phyloP scores from a whole-genome alignment of 2,329 filamentous ascomycete genomes.

The Magnaporthiopsis incrustans region DNA sequence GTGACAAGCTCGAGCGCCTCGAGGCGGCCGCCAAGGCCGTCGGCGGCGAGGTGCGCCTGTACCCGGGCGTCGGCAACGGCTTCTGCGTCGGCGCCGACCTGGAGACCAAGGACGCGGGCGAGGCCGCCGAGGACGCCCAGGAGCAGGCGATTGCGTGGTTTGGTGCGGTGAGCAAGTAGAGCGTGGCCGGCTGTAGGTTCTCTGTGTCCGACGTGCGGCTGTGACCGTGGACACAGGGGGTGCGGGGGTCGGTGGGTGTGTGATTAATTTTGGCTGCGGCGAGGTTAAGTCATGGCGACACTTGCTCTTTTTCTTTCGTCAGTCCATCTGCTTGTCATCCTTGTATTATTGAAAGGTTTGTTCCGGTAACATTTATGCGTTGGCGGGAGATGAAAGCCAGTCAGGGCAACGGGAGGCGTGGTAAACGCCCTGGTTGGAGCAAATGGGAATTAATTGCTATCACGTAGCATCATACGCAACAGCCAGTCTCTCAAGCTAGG shows the following conservation, averaged over 20 bases:
- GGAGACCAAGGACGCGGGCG: slow-evolving; percentile 15
- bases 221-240: not conserved
- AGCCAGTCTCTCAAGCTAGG: not conserved
- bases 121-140: slow-evolving; percentile 22
- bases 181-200: too few relatives aligned
- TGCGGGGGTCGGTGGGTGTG: not conserved
- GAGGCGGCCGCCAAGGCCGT: slow-evolving; percentile 25
- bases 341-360: not conserved
- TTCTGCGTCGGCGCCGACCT: slow-evolving; percentile 29
- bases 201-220: too few relatives aligned
- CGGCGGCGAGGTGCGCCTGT: slow-evolving; percentile 28
- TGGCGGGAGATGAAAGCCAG: too few relatives aligned
- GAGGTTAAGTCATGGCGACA: not conserved
- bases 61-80: slow-evolving; percentile 31
- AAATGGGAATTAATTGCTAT: too few relatives aligned
- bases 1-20: slow-evolving; percentile 24
- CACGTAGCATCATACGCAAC: not conserved
- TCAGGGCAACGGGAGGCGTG: too few relatives aligned
- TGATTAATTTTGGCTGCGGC: too few relatives aligned
- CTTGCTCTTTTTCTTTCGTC: not conserved
- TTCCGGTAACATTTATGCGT: not conserved
- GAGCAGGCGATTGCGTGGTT: slow-evolving; percentile 28
- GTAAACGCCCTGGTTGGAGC: too few relatives aligned
- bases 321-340: not conserved
- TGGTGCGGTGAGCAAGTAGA: slow-evolving; percentile 8